Evolutionary conservation across 371 early-diverging fungal genomes (phyloP).

Genomic region (Mucor saturninus): DNA sequence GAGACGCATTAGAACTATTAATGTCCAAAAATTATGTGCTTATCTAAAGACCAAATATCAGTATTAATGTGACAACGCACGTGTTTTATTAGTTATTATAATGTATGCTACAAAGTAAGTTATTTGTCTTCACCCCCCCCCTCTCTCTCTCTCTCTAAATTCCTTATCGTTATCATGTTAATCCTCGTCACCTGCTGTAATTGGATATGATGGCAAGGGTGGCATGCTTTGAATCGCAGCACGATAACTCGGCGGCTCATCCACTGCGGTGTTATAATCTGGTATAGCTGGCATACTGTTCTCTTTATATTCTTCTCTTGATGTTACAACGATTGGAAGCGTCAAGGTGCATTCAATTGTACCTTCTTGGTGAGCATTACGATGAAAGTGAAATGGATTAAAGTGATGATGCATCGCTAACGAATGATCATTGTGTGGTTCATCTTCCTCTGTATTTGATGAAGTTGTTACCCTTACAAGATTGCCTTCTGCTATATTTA

Average conservation of each 20-base stretch:
- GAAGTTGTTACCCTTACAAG: background rate
- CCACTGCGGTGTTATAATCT: conserved; percentile 12
- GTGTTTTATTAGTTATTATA: too few relatives aligned
- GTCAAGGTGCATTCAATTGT: conserved; percentile 15
- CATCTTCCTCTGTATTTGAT: background rate
- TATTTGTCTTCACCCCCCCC: too few relatives aligned
- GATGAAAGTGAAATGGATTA: conserved; percentile 6
- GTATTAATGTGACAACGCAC: too few relatives aligned
- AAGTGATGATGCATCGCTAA: conserved; percentile 10
- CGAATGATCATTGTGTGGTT: conserved; percentile 1
- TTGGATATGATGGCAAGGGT: conserved; percentile 22
- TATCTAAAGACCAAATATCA: too few relatives aligned
- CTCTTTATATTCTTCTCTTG: conserved; percentile 27
- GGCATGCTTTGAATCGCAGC: conserved; percentile 15
- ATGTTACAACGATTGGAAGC: conserved; percentile 24
- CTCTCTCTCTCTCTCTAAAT: background rate
- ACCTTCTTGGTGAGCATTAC: background rate
- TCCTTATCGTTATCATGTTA: background rate
- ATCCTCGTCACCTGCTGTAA: background rate
- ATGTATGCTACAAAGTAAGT: too few relatives aligned
- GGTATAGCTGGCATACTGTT: conserved; percentile 23
- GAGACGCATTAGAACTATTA: too few relatives aligned
- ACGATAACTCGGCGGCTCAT: conserved; percentile 26
- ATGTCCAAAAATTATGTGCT: too few relatives aligned
- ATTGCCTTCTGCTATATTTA: background rate